Evolutionary conservation across 331 rosid species (phyloP).

Genomic region (Saraca asoca): DNA sequence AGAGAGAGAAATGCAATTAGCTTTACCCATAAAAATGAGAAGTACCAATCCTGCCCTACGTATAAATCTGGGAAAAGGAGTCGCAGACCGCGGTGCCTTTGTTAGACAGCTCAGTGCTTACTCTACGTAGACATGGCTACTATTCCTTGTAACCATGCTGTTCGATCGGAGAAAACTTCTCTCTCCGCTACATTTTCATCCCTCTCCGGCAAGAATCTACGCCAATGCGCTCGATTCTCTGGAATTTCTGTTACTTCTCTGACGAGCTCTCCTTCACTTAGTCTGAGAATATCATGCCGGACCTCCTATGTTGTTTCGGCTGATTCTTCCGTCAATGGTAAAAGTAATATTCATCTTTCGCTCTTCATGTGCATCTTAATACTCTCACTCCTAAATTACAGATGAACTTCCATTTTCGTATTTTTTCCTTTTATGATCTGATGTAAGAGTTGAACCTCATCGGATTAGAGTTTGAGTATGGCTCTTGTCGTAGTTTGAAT

Average conservation of each 20-base stretch:
- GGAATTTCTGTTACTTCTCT: constrained; percentile 44
- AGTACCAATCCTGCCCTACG: too few relatives aligned
- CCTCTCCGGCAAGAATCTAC: constrained; percentile 39
- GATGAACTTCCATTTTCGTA: not conserved
- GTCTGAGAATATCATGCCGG: constrained; percentile 51
- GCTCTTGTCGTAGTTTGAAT: not conserved
- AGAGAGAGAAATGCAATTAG: too few relatives aligned
- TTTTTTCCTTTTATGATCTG: not conserved
- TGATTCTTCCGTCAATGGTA: constrained; percentile 35
- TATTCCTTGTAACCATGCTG: constrained; percentile 32
- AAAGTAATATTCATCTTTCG: constrained; percentile 30
- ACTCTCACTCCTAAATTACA: not conserved
- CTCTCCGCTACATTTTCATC: constrained; percentile 34
- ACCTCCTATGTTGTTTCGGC: constrained; percentile 44
- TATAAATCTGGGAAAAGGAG: too few relatives aligned
- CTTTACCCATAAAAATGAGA: too few relatives aligned
- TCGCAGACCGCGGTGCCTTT: too few relatives aligned
- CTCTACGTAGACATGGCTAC: constrained; percentile 48
- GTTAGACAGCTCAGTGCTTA: not conserved
- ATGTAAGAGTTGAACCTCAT: constrained; percentile 7
- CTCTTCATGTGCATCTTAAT: not conserved
- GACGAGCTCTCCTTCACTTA: constrained; percentile 26
- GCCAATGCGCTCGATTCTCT: constrained; percentile 33
- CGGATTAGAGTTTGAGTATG: constrained; percentile 30
- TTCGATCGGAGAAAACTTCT: constrained; percentile 43